Conservation (phyloP, 2,329 filamentous ascomycete genomes). For the Cytospora schulzeri region DNA sequence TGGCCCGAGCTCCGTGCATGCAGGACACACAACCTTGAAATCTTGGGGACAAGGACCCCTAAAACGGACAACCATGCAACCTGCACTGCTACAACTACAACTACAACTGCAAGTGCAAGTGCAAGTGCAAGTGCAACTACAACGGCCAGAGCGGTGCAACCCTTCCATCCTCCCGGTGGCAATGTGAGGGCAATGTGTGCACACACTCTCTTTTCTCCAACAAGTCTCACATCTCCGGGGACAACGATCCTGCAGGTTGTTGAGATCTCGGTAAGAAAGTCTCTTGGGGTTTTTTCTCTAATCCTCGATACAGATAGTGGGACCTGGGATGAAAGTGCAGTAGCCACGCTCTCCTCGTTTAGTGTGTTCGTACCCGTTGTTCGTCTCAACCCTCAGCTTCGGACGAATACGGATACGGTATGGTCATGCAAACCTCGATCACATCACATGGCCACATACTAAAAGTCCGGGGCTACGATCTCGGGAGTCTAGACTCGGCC, state of each 20-base stretch:
- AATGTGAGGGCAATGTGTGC: neutral
- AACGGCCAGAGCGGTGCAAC: neutral
- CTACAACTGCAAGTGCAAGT: neutral
- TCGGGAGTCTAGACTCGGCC: neutral
- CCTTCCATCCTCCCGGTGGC: neutral
- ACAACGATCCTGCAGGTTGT: neutral
- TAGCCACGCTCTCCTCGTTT: no score
- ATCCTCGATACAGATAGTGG: no score
- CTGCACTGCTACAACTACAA: neutral
- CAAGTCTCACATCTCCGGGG: neutral
- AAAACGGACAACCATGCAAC: neutral
- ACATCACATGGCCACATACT: neutral
- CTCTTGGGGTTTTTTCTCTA: no score
- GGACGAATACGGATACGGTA: neutral
- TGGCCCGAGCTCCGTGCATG: slow-evolving; percentile 20
- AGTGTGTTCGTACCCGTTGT: no score
- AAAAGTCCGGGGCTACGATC: no score
- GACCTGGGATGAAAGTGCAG: no score
- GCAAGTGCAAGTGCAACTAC: neutral
- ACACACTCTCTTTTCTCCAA: neutral
- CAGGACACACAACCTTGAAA: no score
- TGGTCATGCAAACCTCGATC: neutral
- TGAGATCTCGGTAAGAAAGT: no score
- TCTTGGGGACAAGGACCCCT: neutral
- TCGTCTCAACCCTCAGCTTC: neutral